These are phyloP conservation scores for Tylopilus felleus DNA, from an alignment of 768 basidiomycete species.

Conservation along the genomic window DNA sequence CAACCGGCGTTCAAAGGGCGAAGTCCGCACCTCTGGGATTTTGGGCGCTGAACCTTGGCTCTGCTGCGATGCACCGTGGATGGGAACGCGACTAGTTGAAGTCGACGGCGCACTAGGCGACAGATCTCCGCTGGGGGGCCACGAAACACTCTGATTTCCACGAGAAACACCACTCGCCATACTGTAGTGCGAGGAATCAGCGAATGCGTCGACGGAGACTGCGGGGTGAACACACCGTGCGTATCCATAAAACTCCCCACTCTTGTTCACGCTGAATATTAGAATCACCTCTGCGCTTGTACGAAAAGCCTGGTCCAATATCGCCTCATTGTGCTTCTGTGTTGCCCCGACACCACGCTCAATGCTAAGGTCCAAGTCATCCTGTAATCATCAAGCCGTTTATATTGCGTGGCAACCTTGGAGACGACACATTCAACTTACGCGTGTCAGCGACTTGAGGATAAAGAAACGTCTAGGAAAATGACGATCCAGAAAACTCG, in stretches of 20 bases:
- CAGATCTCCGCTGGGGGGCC: conserved; percentile 48
- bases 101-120: conserved; percentile 28
- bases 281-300: conserved; percentile 85
- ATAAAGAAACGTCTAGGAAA: conserved; percentile 94
- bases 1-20: conserved; percentile 38
- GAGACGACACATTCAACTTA: conserved; percentile 30
- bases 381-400: conserved; percentile 38
- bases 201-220: background rate
- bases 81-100: conserved; percentile 18
- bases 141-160: conserved; percentile 50
- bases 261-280: conserved; percentile 91
- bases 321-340: conserved; percentile 87
- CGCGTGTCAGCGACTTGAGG: conserved; percentile 82
- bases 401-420: background rate
- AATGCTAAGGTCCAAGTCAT: conserved; percentile 76
- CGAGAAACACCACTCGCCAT: conserved; percentile 66
- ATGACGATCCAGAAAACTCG: conserved; percentile 68
- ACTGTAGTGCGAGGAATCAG: conserved; percentile 26
- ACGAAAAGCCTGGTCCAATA: conserved; percentile 91
- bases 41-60: conserved; percentile 3
- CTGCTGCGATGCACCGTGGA: conserved; percentile 14
- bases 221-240: conserved; percentile 55
- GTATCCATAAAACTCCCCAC: conserved; percentile 93
- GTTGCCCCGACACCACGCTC: conserved; percentile 85
- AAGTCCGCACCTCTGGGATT: conserved; percentile 27